Conservation (phyloP, 169 alveolate genomes). For the Babesia sp. region DNA sequence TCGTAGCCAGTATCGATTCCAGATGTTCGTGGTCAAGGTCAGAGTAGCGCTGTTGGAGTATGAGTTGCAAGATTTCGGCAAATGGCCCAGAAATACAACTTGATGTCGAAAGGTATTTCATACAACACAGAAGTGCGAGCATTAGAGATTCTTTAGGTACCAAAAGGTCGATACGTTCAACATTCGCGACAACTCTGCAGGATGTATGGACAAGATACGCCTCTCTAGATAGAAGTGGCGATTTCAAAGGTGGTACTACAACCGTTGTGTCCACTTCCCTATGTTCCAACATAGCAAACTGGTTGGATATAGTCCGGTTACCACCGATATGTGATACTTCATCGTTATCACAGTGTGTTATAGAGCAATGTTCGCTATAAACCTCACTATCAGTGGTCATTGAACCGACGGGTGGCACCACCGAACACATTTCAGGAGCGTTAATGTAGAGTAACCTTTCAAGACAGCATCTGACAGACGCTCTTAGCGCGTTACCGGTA, state of each 20-base stretch:
- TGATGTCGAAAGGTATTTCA: slow-evolving; percentile 43
- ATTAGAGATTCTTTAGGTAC: slow-evolving; percentile 53
- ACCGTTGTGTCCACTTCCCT: background rate
- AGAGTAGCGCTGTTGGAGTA: slow-evolving; percentile 39
- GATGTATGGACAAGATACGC: background rate
- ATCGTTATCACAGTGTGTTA: no score
- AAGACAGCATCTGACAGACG: background rate
- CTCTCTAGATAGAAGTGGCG: background rate
- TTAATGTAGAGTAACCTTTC: background rate
- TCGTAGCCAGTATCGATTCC: slow-evolving; percentile 45
- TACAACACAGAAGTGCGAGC: slow-evolving; percentile 36
- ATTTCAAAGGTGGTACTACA: background rate
- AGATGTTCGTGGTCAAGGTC: slow-evolving; percentile 47
- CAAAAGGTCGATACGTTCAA: slow-evolving; percentile 30
- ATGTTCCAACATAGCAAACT: background rate
- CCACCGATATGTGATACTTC: background rate
- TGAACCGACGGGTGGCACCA: background rate
- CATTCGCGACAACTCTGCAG: background rate
- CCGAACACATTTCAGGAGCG: background rate
- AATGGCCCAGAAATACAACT: slow-evolving; percentile 47
- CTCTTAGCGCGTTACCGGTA: background rate
- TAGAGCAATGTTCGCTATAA: no score
- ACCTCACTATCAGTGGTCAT: background rate
- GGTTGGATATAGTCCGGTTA: no score
- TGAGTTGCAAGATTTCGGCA: slow-evolving; percentile 48